Evolutionary conservation across 108 stramenopile genomes (phyloP).

Genomic region (Seminavis robusta): DNA sequence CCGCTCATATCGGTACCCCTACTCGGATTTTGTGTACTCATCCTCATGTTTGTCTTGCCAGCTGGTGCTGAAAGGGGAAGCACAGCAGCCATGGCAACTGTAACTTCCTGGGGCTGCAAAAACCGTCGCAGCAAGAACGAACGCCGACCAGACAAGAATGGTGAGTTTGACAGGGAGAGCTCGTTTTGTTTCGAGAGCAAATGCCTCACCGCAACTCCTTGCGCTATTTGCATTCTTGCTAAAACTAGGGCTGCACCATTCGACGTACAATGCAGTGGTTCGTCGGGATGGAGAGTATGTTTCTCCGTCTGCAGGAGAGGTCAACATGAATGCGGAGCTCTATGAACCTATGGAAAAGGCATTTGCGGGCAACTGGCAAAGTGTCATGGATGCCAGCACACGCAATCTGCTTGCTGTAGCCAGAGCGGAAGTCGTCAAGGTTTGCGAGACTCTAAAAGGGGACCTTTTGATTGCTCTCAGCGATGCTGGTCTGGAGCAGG

Average conservation of each 20-base stretch:
- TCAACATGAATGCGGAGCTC: constrained; percentile 38
- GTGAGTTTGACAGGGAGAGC: neutral
- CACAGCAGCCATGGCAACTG: constrained; percentile 23
- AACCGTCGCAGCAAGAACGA: constrained; percentile 20
- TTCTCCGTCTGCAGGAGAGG: constrained; percentile 22
- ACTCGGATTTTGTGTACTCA: neutral
- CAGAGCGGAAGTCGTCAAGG: constrained; percentile 14
- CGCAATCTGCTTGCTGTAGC: constrained; percentile 10
- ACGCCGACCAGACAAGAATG: constrained; percentile 24
- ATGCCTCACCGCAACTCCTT: neutral
- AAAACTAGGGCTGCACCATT: constrained; percentile 11
- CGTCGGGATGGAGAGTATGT: constrained; percentile 39
- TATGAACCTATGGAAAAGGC: constrained; percentile 46
- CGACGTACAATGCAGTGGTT: constrained; percentile 31
- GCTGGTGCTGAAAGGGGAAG: constrained; percentile 31
- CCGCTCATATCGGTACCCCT: no score
- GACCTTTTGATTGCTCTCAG: constrained; percentile 8
- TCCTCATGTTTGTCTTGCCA: constrained; percentile 14
- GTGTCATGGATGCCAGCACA: constrained; percentile 22
- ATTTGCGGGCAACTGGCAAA: constrained; percentile 35
- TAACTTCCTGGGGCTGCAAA: constrained; percentile 39
- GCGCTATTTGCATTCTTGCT: neutral
- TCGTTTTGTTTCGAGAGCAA: neutral
- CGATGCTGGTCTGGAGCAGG: constrained; percentile 11
- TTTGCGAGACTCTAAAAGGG: constrained; percentile 11